These are phyloP conservation scores for Monosporozyma aerobia DNA, from an alignment of 805 yeast species.

Conservation along the genomic window DNA sequence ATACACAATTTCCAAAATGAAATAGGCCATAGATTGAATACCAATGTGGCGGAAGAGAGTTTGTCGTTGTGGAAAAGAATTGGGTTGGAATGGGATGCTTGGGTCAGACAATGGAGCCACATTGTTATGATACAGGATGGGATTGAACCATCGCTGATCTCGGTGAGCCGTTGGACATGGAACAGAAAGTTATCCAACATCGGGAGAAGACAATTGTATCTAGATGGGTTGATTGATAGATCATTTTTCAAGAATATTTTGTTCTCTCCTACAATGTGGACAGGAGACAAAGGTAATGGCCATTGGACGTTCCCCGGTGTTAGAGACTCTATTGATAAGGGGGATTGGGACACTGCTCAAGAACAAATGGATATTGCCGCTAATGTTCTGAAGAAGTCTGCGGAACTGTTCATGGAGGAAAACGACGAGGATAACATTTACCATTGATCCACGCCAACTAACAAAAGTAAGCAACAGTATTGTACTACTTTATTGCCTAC, in stretches of 20 bases:
- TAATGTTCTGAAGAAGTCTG: conserved; percentile 26
- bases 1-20: conserved; percentile 35
- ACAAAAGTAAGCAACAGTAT: too few species aligned
- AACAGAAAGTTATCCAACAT: conserved; percentile 55
- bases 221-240: conserved; percentile 40
- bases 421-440: conserved; percentile 8
- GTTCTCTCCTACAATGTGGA: conserved; percentile 57
- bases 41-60: conserved; percentile 23
- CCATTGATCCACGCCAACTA: neutral
- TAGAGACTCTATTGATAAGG: conserved; percentile 51
- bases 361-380: conserved; percentile 40
- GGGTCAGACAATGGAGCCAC: conserved; percentile 57
- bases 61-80: conserved; percentile 34
- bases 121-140: conserved; percentile 42
- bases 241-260: conserved; percentile 59
- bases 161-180: conserved; percentile 72
- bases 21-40: conserved; percentile 21
- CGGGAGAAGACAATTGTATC: conserved; percentile 43
- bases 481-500: neutral
- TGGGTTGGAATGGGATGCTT: conserved; percentile 42
- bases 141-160: conserved; percentile 61
- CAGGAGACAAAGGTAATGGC: conserved; percentile 32
- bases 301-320: conserved; percentile 63
- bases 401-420: conserved; percentile 26
- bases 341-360: conserved; percentile 47